phyloP scores from a whole-genome alignment of 2,329 filamentous ascomycete genomes.

The Dryadomyces sulphureus region DNA sequence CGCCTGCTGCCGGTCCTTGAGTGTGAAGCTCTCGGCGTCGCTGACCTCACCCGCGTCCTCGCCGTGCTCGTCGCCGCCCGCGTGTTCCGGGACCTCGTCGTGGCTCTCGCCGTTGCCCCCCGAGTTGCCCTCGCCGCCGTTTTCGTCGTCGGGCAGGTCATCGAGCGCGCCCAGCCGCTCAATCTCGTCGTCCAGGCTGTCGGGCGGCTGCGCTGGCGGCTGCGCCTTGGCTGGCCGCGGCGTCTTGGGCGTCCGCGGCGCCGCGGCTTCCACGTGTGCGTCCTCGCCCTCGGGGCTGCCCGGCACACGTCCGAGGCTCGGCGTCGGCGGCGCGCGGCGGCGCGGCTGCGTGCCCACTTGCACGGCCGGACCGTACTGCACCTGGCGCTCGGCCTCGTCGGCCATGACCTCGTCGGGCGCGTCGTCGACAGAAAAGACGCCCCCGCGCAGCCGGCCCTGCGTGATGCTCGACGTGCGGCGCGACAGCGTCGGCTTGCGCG shows the following conservation, averaged over 20 bases:
- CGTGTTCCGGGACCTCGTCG: conserved; percentile 18
- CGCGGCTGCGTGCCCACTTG: too few relatives aligned
- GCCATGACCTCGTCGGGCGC: conserved; percentile 66
- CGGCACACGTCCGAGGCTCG: conserved; percentile 15
- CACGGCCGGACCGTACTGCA: too few relatives aligned
- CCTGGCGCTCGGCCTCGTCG: conserved; percentile 39
- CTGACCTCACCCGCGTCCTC: conserved; percentile 63
- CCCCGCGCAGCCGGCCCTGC: conserved; percentile 62
- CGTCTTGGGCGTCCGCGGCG: background rate
- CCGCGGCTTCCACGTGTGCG: background rate
- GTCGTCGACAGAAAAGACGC: conserved; percentile 84
- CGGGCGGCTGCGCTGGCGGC: background rate
- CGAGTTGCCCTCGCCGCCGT: conserved; percentile 20
- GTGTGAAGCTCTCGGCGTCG: conserved; percentile 92
- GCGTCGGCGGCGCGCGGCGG: background rate
- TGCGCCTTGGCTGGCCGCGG: too few relatives aligned
- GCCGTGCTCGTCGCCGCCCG: conserved; percentile 21
- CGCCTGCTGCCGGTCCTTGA: conserved; percentile 91
- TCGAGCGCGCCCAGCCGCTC: conserved; percentile 22
- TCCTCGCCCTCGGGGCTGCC: conserved; percentile 12
- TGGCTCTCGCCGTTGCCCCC: conserved; percentile 22
- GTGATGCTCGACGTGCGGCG: conserved; percentile 61
- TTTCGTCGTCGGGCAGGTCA: conserved; percentile 20
- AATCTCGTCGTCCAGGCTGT: conserved; percentile 1
- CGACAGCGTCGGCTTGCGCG: conserved; percentile 58